A percentile compares a stretch with the other conserved stretches of the same genome.
These are phyloP conservation scores for Cytidiella melzeri DNA, from an alignment of 768 basidiomycete species.

Conservation along the genomic window DNA sequence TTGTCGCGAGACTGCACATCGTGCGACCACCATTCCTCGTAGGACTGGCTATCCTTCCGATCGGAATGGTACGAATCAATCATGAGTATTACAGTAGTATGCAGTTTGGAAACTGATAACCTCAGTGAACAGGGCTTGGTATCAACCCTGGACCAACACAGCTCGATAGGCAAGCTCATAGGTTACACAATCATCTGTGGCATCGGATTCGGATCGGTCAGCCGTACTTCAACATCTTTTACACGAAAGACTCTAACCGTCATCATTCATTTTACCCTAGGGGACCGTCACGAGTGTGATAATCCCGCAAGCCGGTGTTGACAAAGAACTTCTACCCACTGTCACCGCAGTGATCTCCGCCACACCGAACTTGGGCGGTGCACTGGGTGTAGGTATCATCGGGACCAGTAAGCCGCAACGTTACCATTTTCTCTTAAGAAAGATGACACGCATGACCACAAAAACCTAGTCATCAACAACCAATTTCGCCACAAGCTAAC, in stretches of 20 bases:
- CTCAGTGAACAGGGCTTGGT: conserved; percentile 6
- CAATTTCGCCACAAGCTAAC: conserved; percentile 6
- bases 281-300: conserved; percentile 9
- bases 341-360: conserved; percentile 13
- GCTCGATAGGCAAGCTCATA: conserved; percentile 10
- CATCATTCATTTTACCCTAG: too few relatives aligned
- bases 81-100: too few relatives aligned
- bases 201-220: conserved; percentile 12
- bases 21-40: conserved; percentile 9
- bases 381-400: conserved; percentile 13
- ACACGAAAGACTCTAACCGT: too few relatives aligned
- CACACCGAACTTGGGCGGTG: conserved; percentile 13
- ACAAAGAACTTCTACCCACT: conserved; percentile 11
- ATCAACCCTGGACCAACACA: conserved; percentile 9
- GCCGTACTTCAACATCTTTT: too few relatives aligned
- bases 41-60: conserved; percentile 9
- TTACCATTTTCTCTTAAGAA: neutral
- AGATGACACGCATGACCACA: neutral
- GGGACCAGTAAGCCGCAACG: conserved; percentile 7
- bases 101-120: neutral
- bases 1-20: conserved; percentile 2
- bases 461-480: conserved; percentile 11
- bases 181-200: conserved; percentile 13
- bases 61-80: conserved; percentile 11
- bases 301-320: conserved; percentile 12